Evolutionary conservation across 2,329 filamentous ascomycete genomes (phyloP).

Genomic region (Fusarium luffae): DNA sequence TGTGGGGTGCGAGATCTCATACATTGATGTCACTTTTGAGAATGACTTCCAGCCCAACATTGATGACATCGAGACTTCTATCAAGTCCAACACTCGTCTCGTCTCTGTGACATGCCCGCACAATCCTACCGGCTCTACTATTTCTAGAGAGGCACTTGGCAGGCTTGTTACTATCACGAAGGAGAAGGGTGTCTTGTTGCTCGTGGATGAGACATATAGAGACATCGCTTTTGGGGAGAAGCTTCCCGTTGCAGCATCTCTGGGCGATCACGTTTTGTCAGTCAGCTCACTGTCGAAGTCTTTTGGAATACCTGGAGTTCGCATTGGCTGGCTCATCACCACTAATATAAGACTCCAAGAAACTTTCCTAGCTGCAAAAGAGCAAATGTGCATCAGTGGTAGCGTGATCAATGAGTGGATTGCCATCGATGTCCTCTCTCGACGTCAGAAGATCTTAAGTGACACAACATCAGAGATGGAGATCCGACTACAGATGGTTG

Average conservation of each 20-base stretch:
- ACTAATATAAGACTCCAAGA: not conserved
- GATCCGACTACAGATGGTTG: not conserved
- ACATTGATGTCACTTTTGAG: not conserved
- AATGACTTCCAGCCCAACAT: not conserved
- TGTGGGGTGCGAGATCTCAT: not conserved
- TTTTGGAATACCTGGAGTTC: not conserved
- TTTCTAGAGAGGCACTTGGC: not conserved
- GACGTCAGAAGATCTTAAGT: not conserved
- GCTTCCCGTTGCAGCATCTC: not conserved
- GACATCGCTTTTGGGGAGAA: not conserved
- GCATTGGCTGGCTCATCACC: not conserved
- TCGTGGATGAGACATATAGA: not conserved
- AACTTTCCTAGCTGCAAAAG: not conserved
- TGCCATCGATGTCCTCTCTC: not conserved
- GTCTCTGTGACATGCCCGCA: not conserved
- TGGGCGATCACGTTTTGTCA: not conserved
- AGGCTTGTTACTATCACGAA: not conserved
- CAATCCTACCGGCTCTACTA: not conserved
- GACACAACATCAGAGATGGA: not conserved
- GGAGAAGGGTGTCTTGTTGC: not conserved
- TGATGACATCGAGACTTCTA: not conserved
- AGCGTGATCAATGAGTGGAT: constrained; percentile 5
- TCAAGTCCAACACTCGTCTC: not conserved
- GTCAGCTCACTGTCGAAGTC: not conserved
- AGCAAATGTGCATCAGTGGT: constrained; percentile 2